These are phyloP conservation scores for Eucalyptus victrix DNA, from an alignment of 345 rosid genomes.

Conservation along the genomic window DNA sequence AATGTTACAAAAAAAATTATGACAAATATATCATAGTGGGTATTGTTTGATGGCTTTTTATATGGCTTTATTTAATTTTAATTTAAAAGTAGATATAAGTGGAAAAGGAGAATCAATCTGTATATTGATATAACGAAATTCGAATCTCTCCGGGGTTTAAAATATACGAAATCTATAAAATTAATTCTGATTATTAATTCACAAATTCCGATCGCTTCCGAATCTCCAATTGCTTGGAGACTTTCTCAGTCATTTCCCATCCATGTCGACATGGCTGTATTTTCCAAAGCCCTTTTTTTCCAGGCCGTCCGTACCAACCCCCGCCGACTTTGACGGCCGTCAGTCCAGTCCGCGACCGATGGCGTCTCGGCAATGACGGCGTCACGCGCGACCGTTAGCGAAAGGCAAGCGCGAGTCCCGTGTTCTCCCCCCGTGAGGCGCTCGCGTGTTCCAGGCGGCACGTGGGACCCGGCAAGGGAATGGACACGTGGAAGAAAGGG, in stretches of 20 bases:
- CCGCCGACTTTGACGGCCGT: neutral
- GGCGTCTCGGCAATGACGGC: neutral
- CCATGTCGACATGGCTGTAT: neutral
- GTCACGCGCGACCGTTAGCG: neutral
- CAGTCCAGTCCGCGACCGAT: neutral
- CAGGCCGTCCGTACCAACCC: neutral
- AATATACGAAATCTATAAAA: neutral
- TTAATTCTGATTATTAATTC: neutral
- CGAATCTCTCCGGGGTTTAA: neutral
- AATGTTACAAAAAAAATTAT: too few relatives aligned
- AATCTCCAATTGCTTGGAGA: neutral
- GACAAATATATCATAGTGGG: fast-evolving
- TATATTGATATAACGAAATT: neutral
- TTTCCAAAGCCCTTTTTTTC: neutral
- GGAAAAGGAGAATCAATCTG: neutral
- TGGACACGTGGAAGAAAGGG: neutral
- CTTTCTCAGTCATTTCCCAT: neutral
- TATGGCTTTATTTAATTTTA: too few relatives aligned
- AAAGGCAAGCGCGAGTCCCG: neutral
- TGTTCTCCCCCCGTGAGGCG: neutral
- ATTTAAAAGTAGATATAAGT: neutral
- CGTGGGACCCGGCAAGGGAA: neutral
- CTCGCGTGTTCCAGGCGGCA: neutral
- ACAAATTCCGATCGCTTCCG: neutral
- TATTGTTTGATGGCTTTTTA: neutral